A percentile compares a stretch with the other conserved stretches of the same genome.
These are phyloP conservation scores for Ustilago sp. DNA, from an alignment of 1,284 basidiomycete species.

Conservation along the genomic window DNA sequence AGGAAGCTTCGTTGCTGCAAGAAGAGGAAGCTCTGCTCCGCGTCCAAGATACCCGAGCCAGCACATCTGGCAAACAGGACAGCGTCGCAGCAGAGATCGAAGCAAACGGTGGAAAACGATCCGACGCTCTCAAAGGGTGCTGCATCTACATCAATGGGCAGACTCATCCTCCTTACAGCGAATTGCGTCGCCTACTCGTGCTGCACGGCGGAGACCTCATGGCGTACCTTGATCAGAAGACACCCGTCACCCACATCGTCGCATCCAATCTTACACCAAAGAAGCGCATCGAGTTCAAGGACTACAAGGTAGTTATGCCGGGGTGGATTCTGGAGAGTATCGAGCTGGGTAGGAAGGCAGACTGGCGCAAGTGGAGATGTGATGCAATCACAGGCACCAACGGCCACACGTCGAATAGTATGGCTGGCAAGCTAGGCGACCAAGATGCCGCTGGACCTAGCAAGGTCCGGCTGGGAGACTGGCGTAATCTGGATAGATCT, in stretches of 20 bases:
- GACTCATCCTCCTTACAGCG: slow-evolving; percentile 87
- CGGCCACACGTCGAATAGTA: slow-evolving; percentile 38
- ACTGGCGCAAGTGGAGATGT: slow-evolving; percentile 74
- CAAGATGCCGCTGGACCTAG: background rate
- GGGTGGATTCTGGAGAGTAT: slow-evolving; percentile 87
- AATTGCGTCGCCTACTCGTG: slow-evolving; percentile 82
- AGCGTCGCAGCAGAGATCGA: slow-evolving; percentile 22
- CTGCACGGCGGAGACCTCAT: slow-evolving; percentile 85
- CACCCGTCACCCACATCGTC: slow-evolving; percentile 79
- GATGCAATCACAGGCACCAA: slow-evolving; percentile 47
- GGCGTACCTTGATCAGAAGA: slow-evolving; percentile 84
- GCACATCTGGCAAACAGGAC: background rate
- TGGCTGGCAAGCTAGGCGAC: slow-evolving; percentile 23
- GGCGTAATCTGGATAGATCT: slow-evolving; percentile 32
- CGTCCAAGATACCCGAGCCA: slow-evolving; percentile 10
- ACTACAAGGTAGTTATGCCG: slow-evolving; percentile 87
- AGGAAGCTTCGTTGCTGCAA: slow-evolving; percentile 52
- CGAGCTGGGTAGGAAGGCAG: slow-evolving; percentile 76
- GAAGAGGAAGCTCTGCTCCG: slow-evolving; percentile 43
- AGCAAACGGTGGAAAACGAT: slow-evolving; percentile 24
- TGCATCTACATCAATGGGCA: slow-evolving; percentile 82
- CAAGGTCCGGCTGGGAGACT: slow-evolving; percentile 12
- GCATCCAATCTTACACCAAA: slow-evolving; percentile 88
- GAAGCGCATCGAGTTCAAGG: slow-evolving; percentile 86
- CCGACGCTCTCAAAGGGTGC: slow-evolving; percentile 56